A percentile compares a stretch with the other conserved stretches of the same genome.
Conservation (phyloP, 352 stramenopile species). For the Phytophthora tubulina region DNA sequence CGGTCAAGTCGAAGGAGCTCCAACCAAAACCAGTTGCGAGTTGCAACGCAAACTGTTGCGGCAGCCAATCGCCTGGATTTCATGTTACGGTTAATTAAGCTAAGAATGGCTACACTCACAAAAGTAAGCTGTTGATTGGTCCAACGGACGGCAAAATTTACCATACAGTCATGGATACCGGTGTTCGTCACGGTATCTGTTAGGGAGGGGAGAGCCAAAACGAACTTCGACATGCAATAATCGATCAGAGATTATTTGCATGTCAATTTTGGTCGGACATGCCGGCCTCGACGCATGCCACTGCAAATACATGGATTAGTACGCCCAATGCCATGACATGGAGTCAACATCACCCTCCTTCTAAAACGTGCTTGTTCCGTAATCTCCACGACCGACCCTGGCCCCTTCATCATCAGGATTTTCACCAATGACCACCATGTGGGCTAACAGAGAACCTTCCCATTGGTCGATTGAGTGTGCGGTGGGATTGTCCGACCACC, state of each 20-base stretch:
- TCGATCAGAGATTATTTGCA: neutral
- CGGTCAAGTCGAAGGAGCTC: conserved; percentile 30
- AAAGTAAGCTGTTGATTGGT: neutral
- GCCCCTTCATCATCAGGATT: too few relatives aligned
- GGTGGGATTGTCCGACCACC: conserved; percentile 46
- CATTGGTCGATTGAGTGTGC: conserved; percentile 34
- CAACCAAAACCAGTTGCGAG: conserved; percentile 34
- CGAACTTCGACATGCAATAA: conserved; percentile 11
- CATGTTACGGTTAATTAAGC: too few relatives aligned
- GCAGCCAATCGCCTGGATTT: neutral
- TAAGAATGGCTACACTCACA: neutral
- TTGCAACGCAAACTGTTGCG: too few relatives aligned
- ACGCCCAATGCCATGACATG: neutral
- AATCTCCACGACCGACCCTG: neutral
- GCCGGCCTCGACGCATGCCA: neutral
- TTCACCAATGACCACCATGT: too few relatives aligned
- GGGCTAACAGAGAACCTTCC: neutral
- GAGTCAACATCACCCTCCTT: conserved; percentile 17
- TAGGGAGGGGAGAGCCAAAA: conserved; percentile 22
- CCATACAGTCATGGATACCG: neutral
- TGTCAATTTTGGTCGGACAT: neutral
- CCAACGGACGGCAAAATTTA: neutral
- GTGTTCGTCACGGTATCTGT: neutral
- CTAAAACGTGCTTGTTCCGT: conserved; percentile 1
- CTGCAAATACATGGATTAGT: neutral